Base-by-base conservation (phyloP, 2,329 filamentous ascomycete species). In the Sporothrix globosa region DNA sequence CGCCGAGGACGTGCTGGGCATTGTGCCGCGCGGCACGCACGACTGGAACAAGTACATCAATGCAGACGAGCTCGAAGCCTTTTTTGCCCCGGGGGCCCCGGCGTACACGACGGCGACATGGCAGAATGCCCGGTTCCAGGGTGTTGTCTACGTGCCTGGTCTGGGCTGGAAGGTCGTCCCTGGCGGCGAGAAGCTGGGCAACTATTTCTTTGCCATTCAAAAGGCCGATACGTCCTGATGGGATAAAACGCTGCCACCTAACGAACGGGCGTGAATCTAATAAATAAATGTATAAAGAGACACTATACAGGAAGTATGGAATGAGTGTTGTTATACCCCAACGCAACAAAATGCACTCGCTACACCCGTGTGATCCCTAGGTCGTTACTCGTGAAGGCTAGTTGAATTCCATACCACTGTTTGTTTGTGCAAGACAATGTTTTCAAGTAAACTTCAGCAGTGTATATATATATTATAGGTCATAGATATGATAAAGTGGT, bases 41-140 rank as follows among this genome's bases (percentile, higher is more conserved):
- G 93, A 97, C 79, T 99, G 96, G 96, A 85, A 85, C 73, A 97
- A 98, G 82, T 99, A 98, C 81, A 90, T 99, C 74, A 96, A 97
- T 77, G 91, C 92, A 73, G 83, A 87, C 17, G 95, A 98, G 84
- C 79, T 97, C 77, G 82, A 85, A 75, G 81, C 79, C 1, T 84
- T 86, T 78, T 86, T 90, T 74, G 79, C 82, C 19, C 69, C 70
- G 10, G 65, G 48, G 4, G 61, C 61, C 24, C 46, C 53, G 24
- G 70, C 70, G 27, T 48, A 41, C 63, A 41, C 39, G 69, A 80
- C 79, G 70, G 82, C 46, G 41, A 54, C 50, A 1, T 95, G 90
- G 90, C 85, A 83, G 78, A 83, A 77, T 75, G 85, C 84, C 52
- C 82, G 82, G 76, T 86, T 90, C 73, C 89, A 92, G 85, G 96